Conservation (phyloP, 805 yeast genomes). For the Kodamaea kakaduensis region DNA sequence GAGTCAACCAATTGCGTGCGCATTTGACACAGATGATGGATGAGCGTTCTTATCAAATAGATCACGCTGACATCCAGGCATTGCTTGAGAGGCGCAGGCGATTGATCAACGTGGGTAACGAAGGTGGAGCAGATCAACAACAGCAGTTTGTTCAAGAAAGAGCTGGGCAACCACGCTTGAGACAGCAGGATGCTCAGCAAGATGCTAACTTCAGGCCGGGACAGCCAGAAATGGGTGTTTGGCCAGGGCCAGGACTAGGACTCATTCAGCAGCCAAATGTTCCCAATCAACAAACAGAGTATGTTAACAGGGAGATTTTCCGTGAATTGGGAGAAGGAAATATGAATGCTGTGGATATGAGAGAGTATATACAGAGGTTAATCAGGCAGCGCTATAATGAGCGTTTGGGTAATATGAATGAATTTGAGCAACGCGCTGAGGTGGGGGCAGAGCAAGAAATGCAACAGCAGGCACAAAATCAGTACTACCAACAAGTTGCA, state of each 20-base stretch:
- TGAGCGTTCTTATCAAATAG: constrained; percentile 30
- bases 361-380: constrained; percentile 21
- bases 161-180: background rate
- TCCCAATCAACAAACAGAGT: constrained; percentile 20
- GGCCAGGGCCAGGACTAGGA: constrained; percentile 19
- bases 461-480: background rate
- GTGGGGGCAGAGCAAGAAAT: constrained; percentile 3
- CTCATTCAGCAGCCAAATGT: constrained; percentile 7
- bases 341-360: constrained; percentile 30
- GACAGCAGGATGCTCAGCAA: constrained; percentile 5
- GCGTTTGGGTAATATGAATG: constrained; percentile 14
- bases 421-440: constrained; percentile 9
- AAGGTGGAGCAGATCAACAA: background rate
- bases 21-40: constrained; percentile 51
- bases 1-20: constrained; percentile 71
- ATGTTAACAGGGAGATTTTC: constrained; percentile 29
- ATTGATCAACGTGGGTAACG: constrained; percentile 15
- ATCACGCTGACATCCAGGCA: constrained; percentile 30
- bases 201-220: constrained; percentile 3
- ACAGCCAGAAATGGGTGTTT: constrained; percentile 14
- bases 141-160: background rate
- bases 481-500: background rate
- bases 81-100: constrained; percentile 27
- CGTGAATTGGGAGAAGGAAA: constrained; percentile 28
- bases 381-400: constrained; percentile 27